Base-by-base conservation (phyloP, 495 filamentous ascomycete genomes). In the Echria macrotheca region DNA sequence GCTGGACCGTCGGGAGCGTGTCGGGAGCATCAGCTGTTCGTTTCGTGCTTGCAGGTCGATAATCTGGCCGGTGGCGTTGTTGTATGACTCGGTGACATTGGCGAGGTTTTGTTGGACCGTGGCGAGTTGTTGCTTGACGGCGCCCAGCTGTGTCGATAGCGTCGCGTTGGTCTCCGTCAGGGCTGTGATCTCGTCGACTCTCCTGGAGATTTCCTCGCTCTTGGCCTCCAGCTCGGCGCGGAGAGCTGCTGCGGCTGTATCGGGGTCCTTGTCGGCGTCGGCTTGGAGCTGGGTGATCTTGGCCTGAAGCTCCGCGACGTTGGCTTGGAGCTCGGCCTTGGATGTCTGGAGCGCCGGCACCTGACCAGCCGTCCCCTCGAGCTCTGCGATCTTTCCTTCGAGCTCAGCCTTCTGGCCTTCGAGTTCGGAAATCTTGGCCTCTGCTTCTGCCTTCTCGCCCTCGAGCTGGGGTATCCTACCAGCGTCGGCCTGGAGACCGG, bases 331-430 rank as follows among this genome's bases (percentile, higher is more conserved):
- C 12, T 45, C 31, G 1, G 60, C 45, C 45, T 67, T 74, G 38
- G 62, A 59, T 25, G 56, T 54, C 23, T 52, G 49, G 19, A 73
- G 60, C 7, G 50, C 18, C 10, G 59, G 45, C 6, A 65, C 54
- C 36, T 64, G 66, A 47, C 65, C 63, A 18, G 68, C 59, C 31
- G 69, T 69, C 19, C 54, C 58, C 32, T 67, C 62, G 15, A 67
- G 55, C n/a, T 55, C 56, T 26, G 60, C 47, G 19, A 60, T 26
- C 47, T 60, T 57, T 5, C 58, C 41, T 42, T 68, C 64, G 10
- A 66, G 55, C 32, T 53, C 61, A 1, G 49, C 44, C 9, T 36
- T 44, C 35, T 50, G 53, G 26, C 19, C 44, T 22, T 63, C 51
- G 29, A 72, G 59, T 8, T 57, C 61, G 25, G 63, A 52, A 19